A percentile compares a stretch with the other conserved stretches of the same genome.
Evolutionary conservation across 495 filamentous ascomycete species (phyloP).

Genomic region (Gamarada debralockiae): DNA sequence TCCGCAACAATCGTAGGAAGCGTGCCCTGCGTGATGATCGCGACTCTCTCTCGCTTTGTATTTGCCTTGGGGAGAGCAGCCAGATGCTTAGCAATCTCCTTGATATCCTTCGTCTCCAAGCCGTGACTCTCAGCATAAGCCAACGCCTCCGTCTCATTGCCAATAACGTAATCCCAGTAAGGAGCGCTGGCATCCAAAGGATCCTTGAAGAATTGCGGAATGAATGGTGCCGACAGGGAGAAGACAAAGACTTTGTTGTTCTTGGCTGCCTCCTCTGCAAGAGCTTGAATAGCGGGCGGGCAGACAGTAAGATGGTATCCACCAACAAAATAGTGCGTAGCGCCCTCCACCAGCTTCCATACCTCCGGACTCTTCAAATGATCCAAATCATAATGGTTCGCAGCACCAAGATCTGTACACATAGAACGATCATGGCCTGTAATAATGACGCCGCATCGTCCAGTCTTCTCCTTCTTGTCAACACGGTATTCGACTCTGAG

Average conservation of each 20-base stretch:
- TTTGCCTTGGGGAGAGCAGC: slow-evolving; percentile 91
- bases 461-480: slow-evolving; percentile 76
- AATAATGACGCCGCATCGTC: slow-evolving; percentile 94
- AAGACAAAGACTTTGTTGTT: slow-evolving; percentile 91
- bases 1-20: slow-evolving; percentile 79
- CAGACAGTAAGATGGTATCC: slow-evolving; percentile 89
- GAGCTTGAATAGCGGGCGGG: slow-evolving; percentile 81
- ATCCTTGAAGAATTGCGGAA: slow-evolving; percentile 96
- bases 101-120: slow-evolving; percentile 68
- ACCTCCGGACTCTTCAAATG: slow-evolving; percentile 89
- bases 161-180: slow-evolving; percentile 95
- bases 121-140: slow-evolving; percentile 79
- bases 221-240: slow-evolving; percentile 91
- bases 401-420: slow-evolving; percentile 93
- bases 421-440: slow-evolving; percentile 90
- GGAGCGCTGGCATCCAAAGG: slow-evolving; percentile 76
- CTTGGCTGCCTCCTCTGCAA: slow-evolving; percentile 81
- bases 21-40: slow-evolving; percentile 92
- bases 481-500: slow-evolving; percentile 90
- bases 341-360: slow-evolving; percentile 85
- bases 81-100: slow-evolving; percentile 82
- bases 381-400: slow-evolving; percentile 93
- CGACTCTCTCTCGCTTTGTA: slow-evolving; percentile 68
- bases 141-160: slow-evolving; percentile 92
- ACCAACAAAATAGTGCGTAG: slow-evolving; percentile 86